Evolutionary conservation across 495 filamentous ascomycete genomes (phyloP), one percentile per base, ranked within the genome.

Genomic region (Cercophora sp.): DNA sequence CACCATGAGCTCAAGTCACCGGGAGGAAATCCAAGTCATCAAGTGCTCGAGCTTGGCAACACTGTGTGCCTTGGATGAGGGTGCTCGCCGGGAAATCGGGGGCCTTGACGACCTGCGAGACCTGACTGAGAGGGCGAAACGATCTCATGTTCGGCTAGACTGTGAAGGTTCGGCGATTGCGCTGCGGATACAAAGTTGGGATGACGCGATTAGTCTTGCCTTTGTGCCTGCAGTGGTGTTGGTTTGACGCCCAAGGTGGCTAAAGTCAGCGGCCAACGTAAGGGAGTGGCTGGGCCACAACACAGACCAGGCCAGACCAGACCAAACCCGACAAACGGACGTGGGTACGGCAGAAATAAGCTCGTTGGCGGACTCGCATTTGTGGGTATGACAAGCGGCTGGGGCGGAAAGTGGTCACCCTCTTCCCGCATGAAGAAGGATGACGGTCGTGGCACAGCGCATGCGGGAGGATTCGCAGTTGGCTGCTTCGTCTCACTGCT

Each of bases 21-120:
- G 31, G 22, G 47, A 50, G 22, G 16, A 36, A 1, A 52, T 61
- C 32, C 58, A 61, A 35, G 34, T 55, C 16, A 50, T 61, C 58
- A 61, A 61, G 54, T 36, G 51, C 23, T 61, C 58, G 34, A 47
- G 37, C 16, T 39, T 61, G 34, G 58, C 58, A 8, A 57, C 58
- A 2, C 23, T 61, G 25, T 51, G 39, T 19, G 51, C 45, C 1
- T 51, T 57, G 19, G 58, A 61, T 19, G 41, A 48, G 9, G 36
- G 9, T 6, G 40, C 58, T 20, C 45, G 51, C 6, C 43, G n/a
- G 20, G 10, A 53, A 1, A n/a, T 52, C 4, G 55, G 55, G n/a
- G 48, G 55, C 10, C 20, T 52, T 11, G 25, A 26, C 19, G 44
- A 42, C 26, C 35, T 54, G 8, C 32, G 39, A 5, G 26, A 23